Percentiles rank a stretch among this genome's conserved stretches.
phyloP scores from a whole-genome alignment of 495 filamentous ascomycete genomes.

The Penicillium subrubescens region DNA sequence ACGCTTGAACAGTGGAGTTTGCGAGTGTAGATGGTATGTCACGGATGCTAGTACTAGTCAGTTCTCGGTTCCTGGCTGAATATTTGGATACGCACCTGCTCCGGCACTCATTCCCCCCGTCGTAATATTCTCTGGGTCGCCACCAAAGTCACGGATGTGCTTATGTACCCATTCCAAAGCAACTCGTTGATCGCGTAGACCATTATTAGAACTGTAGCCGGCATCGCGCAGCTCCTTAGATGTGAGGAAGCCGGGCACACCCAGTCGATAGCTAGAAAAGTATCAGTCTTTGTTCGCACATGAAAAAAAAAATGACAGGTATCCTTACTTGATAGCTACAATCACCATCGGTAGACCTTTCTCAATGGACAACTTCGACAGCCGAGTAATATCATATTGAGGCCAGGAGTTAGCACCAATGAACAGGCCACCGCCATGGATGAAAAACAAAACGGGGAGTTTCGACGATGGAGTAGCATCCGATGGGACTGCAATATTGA shows the following conservation, averaged over 20 bases:
- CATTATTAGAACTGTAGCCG: constrained; percentile 38
- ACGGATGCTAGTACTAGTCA: constrained; percentile 30
- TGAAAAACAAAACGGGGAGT: constrained; percentile 49
- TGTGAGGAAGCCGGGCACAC: constrained; percentile 53
- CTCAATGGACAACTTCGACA: constrained; percentile 42
- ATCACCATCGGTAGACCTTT: constrained; percentile 44
- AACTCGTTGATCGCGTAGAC: constrained; percentile 37
- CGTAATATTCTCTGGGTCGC: constrained; percentile 66
- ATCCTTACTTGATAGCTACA: constrained; percentile 49
- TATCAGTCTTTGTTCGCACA: not conserved
- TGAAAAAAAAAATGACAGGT: constrained; percentile 40
- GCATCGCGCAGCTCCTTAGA: constrained; percentile 35
- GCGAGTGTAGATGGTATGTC: constrained; percentile 42
- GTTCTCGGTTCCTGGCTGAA: not conserved
- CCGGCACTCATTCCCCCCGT: constrained; percentile 69
- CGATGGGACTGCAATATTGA: constrained; percentile 45
- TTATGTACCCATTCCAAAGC: constrained; percentile 40
- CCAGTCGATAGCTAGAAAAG: constrained; percentile 44
- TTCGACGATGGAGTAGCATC: constrained; percentile 29
- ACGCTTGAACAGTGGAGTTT: constrained; percentile 41
- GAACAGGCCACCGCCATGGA: constrained; percentile 47
- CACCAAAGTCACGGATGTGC: constrained; percentile 57
- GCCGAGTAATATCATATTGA: constrained; percentile 39
- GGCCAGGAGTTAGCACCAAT: constrained; percentile 44
- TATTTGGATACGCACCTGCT: constrained; percentile 37